A percentile compares a stretch with the other conserved stretches of the same genome.
phyloP scores from a whole-genome alignment of 2,329 filamentous ascomycete species.

The Cercospora nicotianae region DNA sequence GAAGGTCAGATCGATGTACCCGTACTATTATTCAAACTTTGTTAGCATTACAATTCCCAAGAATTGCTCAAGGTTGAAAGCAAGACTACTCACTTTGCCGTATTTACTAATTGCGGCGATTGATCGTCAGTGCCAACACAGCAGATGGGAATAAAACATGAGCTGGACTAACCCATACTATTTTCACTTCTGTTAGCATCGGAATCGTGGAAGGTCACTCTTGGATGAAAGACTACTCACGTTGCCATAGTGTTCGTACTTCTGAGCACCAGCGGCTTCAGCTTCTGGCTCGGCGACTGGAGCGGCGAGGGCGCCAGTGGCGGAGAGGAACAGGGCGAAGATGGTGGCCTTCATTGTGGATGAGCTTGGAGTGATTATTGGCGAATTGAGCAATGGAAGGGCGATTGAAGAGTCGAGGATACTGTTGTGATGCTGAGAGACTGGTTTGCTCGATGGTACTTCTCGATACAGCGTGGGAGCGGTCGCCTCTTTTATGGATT shows the following conservation, averaged over 20 bases:
- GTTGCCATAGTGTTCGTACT: background rate
- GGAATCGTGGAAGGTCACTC: background rate
- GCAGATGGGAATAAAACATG: background rate
- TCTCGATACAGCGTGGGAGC: background rate
- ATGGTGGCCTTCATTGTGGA: constrained; percentile 24
- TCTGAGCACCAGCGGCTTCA: constrained; percentile 10
- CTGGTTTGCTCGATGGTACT: background rate
- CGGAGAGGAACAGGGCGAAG: constrained; percentile 18
- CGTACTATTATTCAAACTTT: background rate
- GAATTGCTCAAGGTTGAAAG: background rate
- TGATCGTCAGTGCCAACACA: background rate
- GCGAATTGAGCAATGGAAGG: background rate
- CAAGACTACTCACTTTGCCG: background rate
- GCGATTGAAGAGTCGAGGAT: background rate
- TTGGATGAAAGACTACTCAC: background rate
- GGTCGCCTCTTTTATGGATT: background rate
- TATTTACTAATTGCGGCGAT: background rate
- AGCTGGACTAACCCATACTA: background rate
- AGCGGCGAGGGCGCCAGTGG: constrained; percentile 18
- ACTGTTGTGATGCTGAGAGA: background rate
- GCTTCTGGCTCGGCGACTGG: constrained; percentile 17
- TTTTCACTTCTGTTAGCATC: background rate
- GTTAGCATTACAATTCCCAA: background rate
- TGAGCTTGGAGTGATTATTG: background rate
- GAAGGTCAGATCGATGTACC: background rate